Base-by-base conservation (phyloP, 371 early-diverging fungal genomes). In the Zopfochytrium polystomum region DNA sequence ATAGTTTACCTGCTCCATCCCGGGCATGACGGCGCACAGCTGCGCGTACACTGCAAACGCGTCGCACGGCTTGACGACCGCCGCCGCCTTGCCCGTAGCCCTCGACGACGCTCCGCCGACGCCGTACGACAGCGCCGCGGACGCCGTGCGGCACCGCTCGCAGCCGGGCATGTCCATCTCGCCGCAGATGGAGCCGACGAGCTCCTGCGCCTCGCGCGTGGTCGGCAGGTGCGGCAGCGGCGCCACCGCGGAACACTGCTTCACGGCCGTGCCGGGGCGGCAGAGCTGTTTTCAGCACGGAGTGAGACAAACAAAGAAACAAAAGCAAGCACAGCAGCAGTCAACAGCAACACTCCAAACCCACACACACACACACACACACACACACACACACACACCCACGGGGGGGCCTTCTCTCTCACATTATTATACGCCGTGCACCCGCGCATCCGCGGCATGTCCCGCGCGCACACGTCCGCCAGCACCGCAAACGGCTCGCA, bases 151-250 rank as follows among this genome's bases (percentile, higher is more conserved):
- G 63, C 79, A 78, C 23, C 63, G 61, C 31, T 84, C 80, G 59
- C 85, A 86, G 9, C 83, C 86, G 38, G 65, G 71, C 84, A 85
- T 85, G 55, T 66, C 56, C 84, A 84, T 83, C 59, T 79, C 79
- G 23, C 61, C 62, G 60, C 87, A 86, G 44, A 86, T 86, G 67
- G 65, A 64, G 38, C 66, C 34, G 33, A 86, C 80, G 3, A 75
- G 70, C 9, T 74, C 61, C 1, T 72, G 66, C 23, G 77, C 76
- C 27, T 62, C 58, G 43, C 65, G 67, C 22, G 82, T 82, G 13
- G 80, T 82, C 2, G 84, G 83, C 54, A 86, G 57, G 23, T 61
- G 27, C 0, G 76, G 62, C 43, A 82, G 62, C 58, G 78, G 72
- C 25, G 76, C 74, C 0, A 74, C 54, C 22, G 52, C 55, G 23